Base-by-base conservation (phyloP, 305 asterid species). In the Fraxinus dipetala region DNA sequence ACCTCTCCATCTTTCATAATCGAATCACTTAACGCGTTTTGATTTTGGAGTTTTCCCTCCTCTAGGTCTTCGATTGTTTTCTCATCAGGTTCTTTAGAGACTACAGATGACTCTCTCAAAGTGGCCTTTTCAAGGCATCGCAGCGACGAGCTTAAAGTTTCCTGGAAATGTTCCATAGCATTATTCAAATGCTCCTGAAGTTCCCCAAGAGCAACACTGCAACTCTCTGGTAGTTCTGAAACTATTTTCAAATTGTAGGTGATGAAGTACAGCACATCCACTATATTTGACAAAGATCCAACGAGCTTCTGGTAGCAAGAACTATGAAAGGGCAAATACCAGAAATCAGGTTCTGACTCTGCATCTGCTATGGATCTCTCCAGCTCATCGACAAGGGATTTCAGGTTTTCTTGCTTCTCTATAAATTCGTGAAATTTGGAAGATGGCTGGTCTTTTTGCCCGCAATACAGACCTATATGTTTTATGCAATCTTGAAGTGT, bases 311-410 rank as follows among this genome's bases (percentile, higher is more conserved):
- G 82, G 86, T 91, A 92, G 83, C 87, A 87, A 36, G 90, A 75
- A 59, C 82, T 40, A 3, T 84, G 92, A 56, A 95, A 95, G 35
- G 99, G 97, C 70, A 88, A 79, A 85, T 86, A 91, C 97, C 98
- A 95, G 84, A 95, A 93, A 80, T 85, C 85, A 0, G 97, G 98
- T 85, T 93, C 98, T 84, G 83, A 31, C 75, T 87, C 93, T 72
- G 97, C 93, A 51, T 91, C 92, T 78, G 72, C 78, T 1, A 83
- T 85, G 43, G 77, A 75, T 56, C 82, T 88, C 38, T 81, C 78
- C 34, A 94, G 88, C 31, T 85, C 87, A 56, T 43, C 18, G 75
- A 92, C 83, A 4, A 85, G 89, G 76, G 80, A 79, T 72, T 79
- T 78, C 11, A 91, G 82, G 28, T 67, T 65, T 67, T 40, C 86